Percentiles rank a stretch among this genome's conserved stretches.
Conservation (phyloP, 768 basidiomycete genomes). For the Cyclocybe cylindracea region DNA sequence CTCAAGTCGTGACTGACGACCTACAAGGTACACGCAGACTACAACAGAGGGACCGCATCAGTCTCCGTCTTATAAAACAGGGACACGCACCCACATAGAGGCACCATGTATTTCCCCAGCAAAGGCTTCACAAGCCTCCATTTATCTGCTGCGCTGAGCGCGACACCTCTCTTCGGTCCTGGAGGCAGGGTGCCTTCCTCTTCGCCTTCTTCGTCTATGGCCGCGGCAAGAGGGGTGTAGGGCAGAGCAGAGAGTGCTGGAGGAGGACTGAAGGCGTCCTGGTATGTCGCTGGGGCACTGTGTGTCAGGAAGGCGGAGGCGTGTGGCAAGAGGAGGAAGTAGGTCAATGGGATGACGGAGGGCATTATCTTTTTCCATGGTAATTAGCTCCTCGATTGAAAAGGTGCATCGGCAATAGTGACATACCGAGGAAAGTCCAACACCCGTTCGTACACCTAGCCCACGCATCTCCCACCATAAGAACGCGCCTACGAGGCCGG, state of each 20-base stretch:
- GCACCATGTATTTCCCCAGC: slow-evolving; percentile 86
- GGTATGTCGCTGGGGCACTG: slow-evolving; percentile 34
- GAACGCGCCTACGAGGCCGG: slow-evolving; percentile 89
- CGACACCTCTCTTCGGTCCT: slow-evolving; percentile 43
- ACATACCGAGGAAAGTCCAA: slow-evolving; percentile 81
- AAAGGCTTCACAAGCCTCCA: slow-evolving; percentile 80
- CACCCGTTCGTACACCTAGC: slow-evolving; percentile 80
- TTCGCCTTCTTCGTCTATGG: slow-evolving; percentile 41
- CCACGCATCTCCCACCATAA: slow-evolving; percentile 93
- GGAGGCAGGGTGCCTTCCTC: slow-evolving; percentile 38
- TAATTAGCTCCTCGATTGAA: too few species aligned
- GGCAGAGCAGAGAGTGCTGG: slow-evolving; percentile 31
- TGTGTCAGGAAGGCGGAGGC: slow-evolving; percentile 49
- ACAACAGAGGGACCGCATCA: not conserved
- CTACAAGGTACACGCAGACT: slow-evolving; percentile 49
- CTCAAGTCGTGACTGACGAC: slow-evolving; percentile 15
- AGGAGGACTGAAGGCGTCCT: slow-evolving; percentile 34
- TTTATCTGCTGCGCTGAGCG: slow-evolving; percentile 74
- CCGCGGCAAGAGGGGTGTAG: slow-evolving; percentile 46
- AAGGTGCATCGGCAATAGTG: too few species aligned
- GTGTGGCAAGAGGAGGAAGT: slow-evolving; percentile 75
- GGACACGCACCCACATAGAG: slow-evolving; percentile 64
- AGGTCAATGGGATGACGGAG: slow-evolving; percentile 74
- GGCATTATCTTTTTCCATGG: too few species aligned
- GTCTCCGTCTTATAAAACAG: not conserved